Evolutionary conservation across 2,329 filamentous ascomycete genomes (phyloP).

Genomic region (Cercospora sojina): DNA sequence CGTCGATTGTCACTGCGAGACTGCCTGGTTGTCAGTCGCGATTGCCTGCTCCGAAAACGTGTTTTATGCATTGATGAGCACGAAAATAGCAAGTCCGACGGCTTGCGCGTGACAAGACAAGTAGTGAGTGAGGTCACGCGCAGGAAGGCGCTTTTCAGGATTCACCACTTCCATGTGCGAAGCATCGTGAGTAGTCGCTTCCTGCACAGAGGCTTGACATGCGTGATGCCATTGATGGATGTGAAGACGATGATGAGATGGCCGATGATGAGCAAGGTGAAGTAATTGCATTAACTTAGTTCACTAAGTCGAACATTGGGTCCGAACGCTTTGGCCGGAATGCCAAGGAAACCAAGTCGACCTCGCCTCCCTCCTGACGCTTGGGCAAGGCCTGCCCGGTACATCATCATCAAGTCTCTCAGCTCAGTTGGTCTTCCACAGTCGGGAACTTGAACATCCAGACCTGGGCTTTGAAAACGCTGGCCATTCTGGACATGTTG

Average conservation of each 20-base stretch:
- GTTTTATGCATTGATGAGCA: background rate
- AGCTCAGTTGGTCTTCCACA: background rate
- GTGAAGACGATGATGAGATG: background rate
- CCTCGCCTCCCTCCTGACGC: background rate
- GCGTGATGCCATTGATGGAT: background rate
- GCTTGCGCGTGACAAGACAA: too few relatives aligned
- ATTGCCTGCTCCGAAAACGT: background rate
- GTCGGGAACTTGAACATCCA: background rate
- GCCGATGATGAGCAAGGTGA: background rate
- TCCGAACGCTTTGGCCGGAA: background rate
- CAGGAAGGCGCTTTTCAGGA: background rate
- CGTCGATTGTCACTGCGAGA: background rate
- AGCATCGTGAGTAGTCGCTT: background rate
- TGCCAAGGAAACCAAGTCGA: background rate
- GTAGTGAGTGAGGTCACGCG: background rate
- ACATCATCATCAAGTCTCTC: too few relatives aligned
- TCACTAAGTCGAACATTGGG: background rate
- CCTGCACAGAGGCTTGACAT: background rate
- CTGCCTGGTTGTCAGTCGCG: background rate
- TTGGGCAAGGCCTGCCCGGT: background rate
- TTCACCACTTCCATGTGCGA: background rate
- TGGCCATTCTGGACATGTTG: too few relatives aligned
- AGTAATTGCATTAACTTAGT: too few relatives aligned
- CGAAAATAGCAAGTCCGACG: background rate
- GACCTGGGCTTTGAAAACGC: too few relatives aligned